phyloP scores from a whole-genome alignment of 306 rosid genomes.

The Cicer bijugum region DNA sequence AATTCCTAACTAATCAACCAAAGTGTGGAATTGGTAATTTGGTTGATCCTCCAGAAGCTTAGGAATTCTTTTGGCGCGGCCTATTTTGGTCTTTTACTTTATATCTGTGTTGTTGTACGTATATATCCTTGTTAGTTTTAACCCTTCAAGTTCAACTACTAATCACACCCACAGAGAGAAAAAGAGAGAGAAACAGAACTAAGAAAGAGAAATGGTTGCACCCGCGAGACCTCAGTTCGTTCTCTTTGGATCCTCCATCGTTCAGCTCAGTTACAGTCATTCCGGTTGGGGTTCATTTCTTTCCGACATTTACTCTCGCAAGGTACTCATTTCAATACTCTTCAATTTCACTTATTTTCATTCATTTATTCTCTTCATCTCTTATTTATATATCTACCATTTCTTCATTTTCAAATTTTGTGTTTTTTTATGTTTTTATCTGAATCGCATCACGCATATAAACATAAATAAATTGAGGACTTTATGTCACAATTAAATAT shows the following conservation, averaged over 20 bases:
- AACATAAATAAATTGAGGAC: too few species aligned
- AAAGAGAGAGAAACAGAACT: neutral
- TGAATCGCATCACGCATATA: neutral
- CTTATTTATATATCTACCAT: neutral
- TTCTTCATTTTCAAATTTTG: neutral
- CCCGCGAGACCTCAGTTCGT: constrained; percentile 80
- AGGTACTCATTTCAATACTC: constrained; percentile 48
- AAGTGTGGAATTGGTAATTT: neutral
- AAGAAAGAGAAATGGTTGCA: constrained; percentile 62
- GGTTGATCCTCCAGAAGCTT: constrained; percentile 26
- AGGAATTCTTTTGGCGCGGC: constrained; percentile 9
- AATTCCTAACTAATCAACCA: too few species aligned
- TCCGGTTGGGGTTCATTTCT: constrained; percentile 93
- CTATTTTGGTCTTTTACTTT: neutral
- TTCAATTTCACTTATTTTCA: neutral
- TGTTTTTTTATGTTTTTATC: neutral
- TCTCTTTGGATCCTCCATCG: constrained; percentile 94
- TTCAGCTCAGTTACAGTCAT: constrained; percentile 76
- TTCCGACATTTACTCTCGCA: constrained; percentile 82
- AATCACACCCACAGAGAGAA: neutral
- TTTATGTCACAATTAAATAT: too few species aligned
- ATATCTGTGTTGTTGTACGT: neutral
- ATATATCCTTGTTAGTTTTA: neutral
- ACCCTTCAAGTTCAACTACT: neutral
- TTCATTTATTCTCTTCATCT: neutral